Conservation (phyloP, 1,284 basidiomycete species). For the Gymnopus androsaceus region DNA sequence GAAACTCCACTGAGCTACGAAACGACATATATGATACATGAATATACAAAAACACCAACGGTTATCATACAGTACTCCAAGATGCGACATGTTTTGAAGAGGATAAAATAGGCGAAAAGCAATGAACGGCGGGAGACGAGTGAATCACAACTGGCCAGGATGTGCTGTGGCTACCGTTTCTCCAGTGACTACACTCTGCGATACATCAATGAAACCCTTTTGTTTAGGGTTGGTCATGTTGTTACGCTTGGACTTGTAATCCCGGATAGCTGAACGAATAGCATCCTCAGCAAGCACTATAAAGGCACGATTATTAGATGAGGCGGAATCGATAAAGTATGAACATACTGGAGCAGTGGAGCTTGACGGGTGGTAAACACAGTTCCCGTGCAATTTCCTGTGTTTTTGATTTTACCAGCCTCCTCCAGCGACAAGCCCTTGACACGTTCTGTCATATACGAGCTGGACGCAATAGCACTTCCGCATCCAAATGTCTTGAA, state of each 20-base stretch:
- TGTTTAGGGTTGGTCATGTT: conserved; percentile 53
- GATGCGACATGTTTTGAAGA: conserved; percentile 1
- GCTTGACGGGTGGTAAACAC: conserved; percentile 94
- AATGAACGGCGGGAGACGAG: background rate
- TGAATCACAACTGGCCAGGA: conserved; percentile 38
- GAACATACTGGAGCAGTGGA: conserved; percentile 81
- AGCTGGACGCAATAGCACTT: conserved; percentile 95
- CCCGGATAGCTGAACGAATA: conserved; percentile 92
- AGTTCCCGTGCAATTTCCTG: conserved; percentile 98
- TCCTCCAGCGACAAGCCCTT: conserved; percentile 94
- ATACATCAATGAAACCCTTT: conserved; percentile 75
- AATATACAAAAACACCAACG: conserved; percentile 1
- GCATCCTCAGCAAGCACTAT: conserved; percentile 97
- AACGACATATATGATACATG: conserved; percentile 14
- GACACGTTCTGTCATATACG: conserved; percentile 97
- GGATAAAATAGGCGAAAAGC: conserved; percentile 9
- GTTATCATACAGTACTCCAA: conserved; percentile 3
- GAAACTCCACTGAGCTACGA: background rate
- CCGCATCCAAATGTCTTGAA: conserved; percentile 99
- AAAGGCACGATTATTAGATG: conserved; percentile 17
- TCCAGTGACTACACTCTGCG: conserved; percentile 66
- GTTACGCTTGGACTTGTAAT: conserved; percentile 83
- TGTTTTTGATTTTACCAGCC: conserved; percentile 97
- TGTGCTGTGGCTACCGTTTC: conserved; percentile 68
- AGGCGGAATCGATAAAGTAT: conserved; percentile 10